Evolutionary conservation across 2,329 filamentous ascomycete genomes (phyloP), one percentile per base, ranked within the genome.

Genomic region (Hymenoscyphus fructigenus): DNA sequence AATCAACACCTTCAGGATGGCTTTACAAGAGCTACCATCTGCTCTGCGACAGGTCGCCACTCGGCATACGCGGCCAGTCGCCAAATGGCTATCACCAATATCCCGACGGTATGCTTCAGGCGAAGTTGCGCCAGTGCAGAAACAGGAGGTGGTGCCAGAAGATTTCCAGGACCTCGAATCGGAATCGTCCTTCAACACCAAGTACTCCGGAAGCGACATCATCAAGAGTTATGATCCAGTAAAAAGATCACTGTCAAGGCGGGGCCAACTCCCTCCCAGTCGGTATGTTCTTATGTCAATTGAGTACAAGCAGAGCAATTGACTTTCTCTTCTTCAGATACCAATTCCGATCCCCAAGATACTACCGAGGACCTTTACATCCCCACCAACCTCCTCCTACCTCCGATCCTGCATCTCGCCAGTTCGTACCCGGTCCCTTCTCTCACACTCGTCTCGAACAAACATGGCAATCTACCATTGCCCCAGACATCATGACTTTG

Each of bases 291-390:
- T 55, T 60, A 32, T 63, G 26, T 29, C 17, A 62, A 32, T 26
- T 58, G 10, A 65, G 17, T 53, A 23, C 47, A 53, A 53, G 10
- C 15, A 14, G 47, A 20, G 14, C 47, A 53, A 53, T 14, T 23
- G 23, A 23, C 47, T 53, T 23, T 65, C 69, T 55, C 56, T 12
- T 57, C 34, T 66, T 32, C 67, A 96, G 94, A 84, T 99, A 98
- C 81, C 91, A 96, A 79, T 98, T 91, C 79, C 92, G 93, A 69
- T 90, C 94, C 60, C 95, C 95, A 68, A 95, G 94, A 81, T 99
- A 93, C 84, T 89, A 97, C 78, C 91, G 94, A 74, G 95, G 95
- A 64, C 93, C 93, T 69, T 84, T 98, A 28, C 93, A 98, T 77
- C 95, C 95, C 60, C 88, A 97, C 74, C 92, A 97, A 80, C 91